Base-by-base conservation (phyloP, 306 rosid genomes). In the Sechiopsis laciniata region DNA sequence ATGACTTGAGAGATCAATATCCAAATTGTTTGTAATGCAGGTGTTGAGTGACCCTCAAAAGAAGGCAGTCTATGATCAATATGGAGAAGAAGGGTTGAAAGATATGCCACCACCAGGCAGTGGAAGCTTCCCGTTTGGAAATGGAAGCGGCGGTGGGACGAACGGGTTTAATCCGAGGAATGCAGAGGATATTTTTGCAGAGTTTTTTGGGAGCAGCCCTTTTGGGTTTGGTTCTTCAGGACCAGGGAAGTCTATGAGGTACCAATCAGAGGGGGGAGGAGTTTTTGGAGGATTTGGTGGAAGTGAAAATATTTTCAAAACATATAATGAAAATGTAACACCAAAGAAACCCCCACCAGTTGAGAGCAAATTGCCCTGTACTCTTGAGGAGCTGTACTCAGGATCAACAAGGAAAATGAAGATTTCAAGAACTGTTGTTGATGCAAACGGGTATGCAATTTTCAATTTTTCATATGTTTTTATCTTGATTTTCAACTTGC, bases 381-480 rank as follows among this genome's bases (percentile, higher is more conserved):
- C 80, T 83, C 88, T 95, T 79, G 91, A 83, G 71, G 97, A 91
- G 85, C 78, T 95, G 22, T 91, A 85, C 80, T 20, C 92, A 54
- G 99, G 99, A 64, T 91, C 99, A 6, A 89, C 95, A 0, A 85
- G 99, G 89, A 95, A 91, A 82, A 95, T 95, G 99, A 95, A 95
- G 86, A 95, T 95, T 80, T 91, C 97, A 70, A 91, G 99, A 76
- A 88, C 82, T 14, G 75, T 75, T 2, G 78, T 83, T 4, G 87
- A 85, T 85, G 79, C 79, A 51, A 83, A 80, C 5, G 93, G 97
- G 97, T 95, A 79, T 5, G 80, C 77, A 9, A 15, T 42, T 42
- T 48, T 2, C 13, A 48, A 48, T 12, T 60, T 26, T 62, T 72
- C 54, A 50, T 75, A 77, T 54, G 16, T 5, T 69, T 21, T 2